Conservation (phyloP, 192 early-diverging fungal genomes). For the Linnemannia elongata region DNA sequence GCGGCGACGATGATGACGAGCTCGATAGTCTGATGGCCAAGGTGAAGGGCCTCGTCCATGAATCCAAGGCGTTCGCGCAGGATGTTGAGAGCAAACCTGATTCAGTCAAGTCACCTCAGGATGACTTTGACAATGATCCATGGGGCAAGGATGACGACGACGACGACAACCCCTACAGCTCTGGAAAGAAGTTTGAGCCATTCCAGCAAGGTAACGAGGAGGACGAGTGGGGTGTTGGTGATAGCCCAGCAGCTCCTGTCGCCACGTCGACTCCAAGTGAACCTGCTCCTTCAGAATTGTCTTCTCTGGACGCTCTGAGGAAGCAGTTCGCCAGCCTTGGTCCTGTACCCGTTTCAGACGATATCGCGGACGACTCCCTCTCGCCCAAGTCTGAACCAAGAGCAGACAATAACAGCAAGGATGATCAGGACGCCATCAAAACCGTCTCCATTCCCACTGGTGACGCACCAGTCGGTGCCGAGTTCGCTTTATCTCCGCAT, state of each 20-base stretch:
- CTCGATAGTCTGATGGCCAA: constrained; percentile 32
- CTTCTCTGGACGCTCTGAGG: constrained; percentile 31
- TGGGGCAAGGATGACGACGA: not conserved
- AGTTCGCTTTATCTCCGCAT: not conserved
- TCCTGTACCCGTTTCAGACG: not conserved
- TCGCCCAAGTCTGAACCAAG: not conserved
- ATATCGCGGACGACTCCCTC: not conserved
- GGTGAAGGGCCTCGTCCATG: constrained; percentile 46
- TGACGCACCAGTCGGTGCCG: not conserved
- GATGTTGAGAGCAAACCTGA: constrained; percentile 2
- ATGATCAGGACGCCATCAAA: not conserved
- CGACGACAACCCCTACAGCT: not conserved
- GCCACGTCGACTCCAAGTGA: not conserved
- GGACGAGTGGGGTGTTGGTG: constrained; percentile 17
- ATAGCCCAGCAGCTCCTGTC: not conserved
- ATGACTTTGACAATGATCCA: not conserved
- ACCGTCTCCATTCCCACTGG: not conserved
- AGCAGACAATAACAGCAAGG: not conserved
- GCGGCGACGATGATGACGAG: constrained; percentile 23
- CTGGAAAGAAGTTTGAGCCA: constrained; percentile 29
- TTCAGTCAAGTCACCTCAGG: not conserved
- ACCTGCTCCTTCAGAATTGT: not conserved
- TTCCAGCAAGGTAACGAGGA: constrained; percentile 34
- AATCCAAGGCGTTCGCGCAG: constrained; percentile 19
- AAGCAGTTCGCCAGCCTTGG: constrained; percentile 13